These are phyloP conservation scores for Gelatoporia subvermispora DNA, from an alignment of 768 basidiomycete genomes.

Conservation along the genomic window DNA sequence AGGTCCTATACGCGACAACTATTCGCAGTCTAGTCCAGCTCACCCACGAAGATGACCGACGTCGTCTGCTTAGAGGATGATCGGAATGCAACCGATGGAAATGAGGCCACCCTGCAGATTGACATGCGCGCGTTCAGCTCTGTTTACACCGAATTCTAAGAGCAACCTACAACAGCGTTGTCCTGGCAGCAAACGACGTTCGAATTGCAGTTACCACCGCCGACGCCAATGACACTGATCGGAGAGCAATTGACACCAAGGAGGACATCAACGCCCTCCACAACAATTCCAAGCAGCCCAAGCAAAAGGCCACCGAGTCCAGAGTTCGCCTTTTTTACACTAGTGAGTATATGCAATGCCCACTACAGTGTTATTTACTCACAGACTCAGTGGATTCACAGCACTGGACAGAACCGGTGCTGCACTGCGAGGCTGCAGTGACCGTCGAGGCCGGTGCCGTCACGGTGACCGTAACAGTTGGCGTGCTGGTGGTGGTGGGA, in stretches of 20 bases:
- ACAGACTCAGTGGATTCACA: conserved; percentile 22
- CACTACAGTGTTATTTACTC: background rate
- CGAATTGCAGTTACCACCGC: conserved; percentile 6
- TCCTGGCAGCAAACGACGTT: conserved; percentile 24
- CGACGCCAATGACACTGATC: conserved; percentile 6
- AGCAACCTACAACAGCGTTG: conserved; percentile 18
- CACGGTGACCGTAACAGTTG: conserved; percentile 8
- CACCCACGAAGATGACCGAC: no score
- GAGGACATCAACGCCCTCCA: conserved; percentile 9
- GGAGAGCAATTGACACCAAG: background rate
- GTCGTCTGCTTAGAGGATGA: no score
- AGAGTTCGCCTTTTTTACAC: conserved; percentile 12
- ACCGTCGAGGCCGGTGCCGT: conserved; percentile 2
- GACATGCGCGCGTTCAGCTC: background rate
- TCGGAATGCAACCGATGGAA: no score
- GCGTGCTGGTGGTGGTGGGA: background rate
- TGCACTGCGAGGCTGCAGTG: conserved; percentile 18
- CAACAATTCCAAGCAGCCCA: conserved; percentile 12
- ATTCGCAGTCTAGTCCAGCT: no score
- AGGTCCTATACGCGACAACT: no score
- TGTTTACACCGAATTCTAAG: background rate
- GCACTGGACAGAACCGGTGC: conserved; percentile 27
- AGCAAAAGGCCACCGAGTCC: conserved; percentile 11
- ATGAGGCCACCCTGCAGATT: conserved; percentile 18
- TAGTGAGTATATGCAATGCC: background rate